Evolutionary conservation across 495 filamentous ascomycete species (phyloP).

Genomic region (Aspergillus saccharolyticus): DNA sequence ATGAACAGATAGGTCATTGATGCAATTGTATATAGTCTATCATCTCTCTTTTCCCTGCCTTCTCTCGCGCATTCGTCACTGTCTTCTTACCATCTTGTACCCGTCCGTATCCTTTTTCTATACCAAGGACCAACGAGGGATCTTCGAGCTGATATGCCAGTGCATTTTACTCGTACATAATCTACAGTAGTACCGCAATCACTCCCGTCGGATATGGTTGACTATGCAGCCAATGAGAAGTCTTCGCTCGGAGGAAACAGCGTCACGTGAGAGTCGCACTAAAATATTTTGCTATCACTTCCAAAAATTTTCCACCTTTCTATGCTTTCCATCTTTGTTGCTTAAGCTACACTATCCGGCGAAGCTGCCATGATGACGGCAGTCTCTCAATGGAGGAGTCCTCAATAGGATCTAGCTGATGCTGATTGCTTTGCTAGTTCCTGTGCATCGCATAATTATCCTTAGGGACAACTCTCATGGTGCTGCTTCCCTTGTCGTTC

Average conservation of each 20-base stretch:
- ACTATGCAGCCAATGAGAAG: background rate
- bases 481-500: background rate
- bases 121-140: too few species aligned
- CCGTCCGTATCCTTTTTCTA: background rate
- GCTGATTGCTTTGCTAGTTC: background rate
- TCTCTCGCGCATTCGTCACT: too few species aligned
- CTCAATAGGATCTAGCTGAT: background rate
- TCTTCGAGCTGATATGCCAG: too few species aligned
- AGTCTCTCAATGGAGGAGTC: background rate
- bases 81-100: background rate
- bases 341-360: background rate
- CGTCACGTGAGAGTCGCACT: background rate
- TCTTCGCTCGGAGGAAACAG: background rate
- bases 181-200: too few species aligned
- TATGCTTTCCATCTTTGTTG: background rate
- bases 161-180: too few species aligned
- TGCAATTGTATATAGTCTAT: conserved; percentile 11
- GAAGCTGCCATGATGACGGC: background rate
- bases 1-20: background rate
- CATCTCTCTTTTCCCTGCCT: conserved; percentile 1
- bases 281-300: background rate
- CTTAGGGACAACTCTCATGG: background rate
- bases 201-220: background rate
- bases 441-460: too few species aligned
- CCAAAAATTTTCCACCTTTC: background rate